These are phyloP conservation scores for Starmerella kuoi DNA, from an alignment of 805 yeast genomes.

Conservation along the genomic window DNA sequence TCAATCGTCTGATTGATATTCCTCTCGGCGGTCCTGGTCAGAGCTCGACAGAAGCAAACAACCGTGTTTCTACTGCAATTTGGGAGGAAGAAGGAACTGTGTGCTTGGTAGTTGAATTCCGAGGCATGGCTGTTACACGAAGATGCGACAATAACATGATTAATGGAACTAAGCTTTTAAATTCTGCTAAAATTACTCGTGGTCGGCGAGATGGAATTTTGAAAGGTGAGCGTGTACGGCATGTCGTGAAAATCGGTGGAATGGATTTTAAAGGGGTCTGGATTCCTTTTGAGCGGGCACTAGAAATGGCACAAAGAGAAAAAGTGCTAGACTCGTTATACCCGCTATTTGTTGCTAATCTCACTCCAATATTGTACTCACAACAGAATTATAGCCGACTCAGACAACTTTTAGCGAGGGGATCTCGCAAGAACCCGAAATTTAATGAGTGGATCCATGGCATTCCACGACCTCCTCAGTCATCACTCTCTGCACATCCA, in stretches of 20 bases:
- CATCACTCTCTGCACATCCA: neutral
- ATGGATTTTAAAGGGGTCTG: conserved; percentile 25
- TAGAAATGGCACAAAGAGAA: conserved; percentile 19
- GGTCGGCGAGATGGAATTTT: conserved; percentile 24
- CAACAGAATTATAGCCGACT: conserved; percentile 28
- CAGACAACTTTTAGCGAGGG: conserved; percentile 28
- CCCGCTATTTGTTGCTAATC: conserved; percentile 22
- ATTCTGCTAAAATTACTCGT: conserved; percentile 20
- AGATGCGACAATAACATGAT: conserved; percentile 25
- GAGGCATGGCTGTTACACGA: conserved; percentile 16
- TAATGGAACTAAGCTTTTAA: conserved; percentile 24
- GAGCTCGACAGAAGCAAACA: neutral
- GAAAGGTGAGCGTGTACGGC: conserved; percentile 21
- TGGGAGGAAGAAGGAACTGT: conserved; percentile 23
- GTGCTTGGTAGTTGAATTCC: conserved; percentile 19
- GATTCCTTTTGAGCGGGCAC: conserved; percentile 24
- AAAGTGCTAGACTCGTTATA: conserved; percentile 18
- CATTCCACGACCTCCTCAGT: conserved; percentile 12
- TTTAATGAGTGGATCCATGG: conserved; percentile 18
- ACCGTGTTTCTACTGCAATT: conserved; percentile 13
- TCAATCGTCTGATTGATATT: conserved; percentile 3
- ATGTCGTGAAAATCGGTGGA: conserved; percentile 22
- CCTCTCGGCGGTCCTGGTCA: conserved; percentile 13
- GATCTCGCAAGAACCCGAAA: conserved; percentile 22
- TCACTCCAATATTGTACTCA: conserved; percentile 27